A percentile compares a stretch with the other conserved stretches of the same genome.
These are phyloP conservation scores for Limnomonas spitsbergensis DNA, from an alignment of 139 green algal genomes.

Conservation along the genomic window DNA sequence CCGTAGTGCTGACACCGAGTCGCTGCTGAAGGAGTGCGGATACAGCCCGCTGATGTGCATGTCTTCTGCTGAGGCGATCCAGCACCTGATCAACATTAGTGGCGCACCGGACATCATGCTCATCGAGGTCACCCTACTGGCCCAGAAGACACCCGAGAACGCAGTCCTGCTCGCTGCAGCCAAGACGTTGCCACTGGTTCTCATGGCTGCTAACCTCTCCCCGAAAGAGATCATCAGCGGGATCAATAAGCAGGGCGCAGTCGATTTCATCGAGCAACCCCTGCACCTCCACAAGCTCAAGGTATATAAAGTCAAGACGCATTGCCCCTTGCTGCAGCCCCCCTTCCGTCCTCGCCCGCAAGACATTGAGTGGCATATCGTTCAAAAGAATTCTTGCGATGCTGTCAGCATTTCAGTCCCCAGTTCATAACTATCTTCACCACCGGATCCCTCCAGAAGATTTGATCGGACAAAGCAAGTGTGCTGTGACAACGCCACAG, in stretches of 20 bases:
- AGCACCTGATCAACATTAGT: not conserved
- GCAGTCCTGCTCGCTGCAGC: conserved; percentile 13
- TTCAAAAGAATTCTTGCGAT: too few relatives aligned
- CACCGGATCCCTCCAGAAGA: too few relatives aligned
- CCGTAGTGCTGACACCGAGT: not conserved
- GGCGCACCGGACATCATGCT: conserved; percentile 18
- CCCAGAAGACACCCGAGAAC: conserved; percentile 24
- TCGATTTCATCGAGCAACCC: conserved; percentile 78
- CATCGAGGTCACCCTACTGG: conserved; percentile 12
- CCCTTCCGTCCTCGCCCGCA: too few relatives aligned
- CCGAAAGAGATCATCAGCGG: conserved; percentile 58
- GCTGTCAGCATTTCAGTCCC: too few relatives aligned
- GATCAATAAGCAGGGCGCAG: conserved; percentile 66
- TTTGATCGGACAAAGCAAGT: too few relatives aligned
- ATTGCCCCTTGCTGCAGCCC: too few relatives aligned
- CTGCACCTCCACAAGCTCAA: conserved; percentile 59
- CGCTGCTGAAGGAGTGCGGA: conserved; percentile 19
- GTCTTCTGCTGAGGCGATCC: conserved; percentile 13
- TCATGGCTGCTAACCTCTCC: conserved; percentile 23
- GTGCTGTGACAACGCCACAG: too few relatives aligned
- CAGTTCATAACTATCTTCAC: too few relatives aligned
- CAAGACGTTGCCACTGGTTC: conserved; percentile 24
- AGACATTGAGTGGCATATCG: too few relatives aligned
- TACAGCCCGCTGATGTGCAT: conserved; percentile 18
- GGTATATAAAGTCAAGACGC: too few relatives aligned